A percentile compares a stretch with the other conserved stretches of the same genome.
phyloP scores from a whole-genome alignment of 1,139 yeast genomes.

The Suhomyces yuchorum region DNA sequence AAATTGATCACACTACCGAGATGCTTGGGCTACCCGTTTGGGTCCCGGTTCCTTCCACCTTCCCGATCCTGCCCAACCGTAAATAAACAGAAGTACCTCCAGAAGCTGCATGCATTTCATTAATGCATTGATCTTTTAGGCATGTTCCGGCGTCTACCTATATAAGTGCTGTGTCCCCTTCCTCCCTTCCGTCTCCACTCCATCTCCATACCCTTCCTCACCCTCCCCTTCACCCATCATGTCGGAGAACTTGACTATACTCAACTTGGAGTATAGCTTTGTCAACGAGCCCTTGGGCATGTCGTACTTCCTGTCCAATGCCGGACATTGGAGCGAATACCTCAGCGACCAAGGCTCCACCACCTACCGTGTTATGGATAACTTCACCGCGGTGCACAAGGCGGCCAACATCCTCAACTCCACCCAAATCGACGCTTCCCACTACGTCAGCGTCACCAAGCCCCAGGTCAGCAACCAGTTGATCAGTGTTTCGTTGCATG shows the following conservation, averaged over 20 bases:
- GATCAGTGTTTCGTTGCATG: conserved; percentile 37
- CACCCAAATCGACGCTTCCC: conserved; percentile 6
- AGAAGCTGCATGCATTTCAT: conserved; percentile 2
- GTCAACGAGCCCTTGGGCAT: conserved; percentile 31
- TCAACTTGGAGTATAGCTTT: conserved; percentile 43
- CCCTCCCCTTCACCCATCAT: conserved; percentile 4
- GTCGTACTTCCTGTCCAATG: conserved; percentile 32
- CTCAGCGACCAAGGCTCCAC: conserved; percentile 13
- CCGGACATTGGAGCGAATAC: conserved; percentile 36
- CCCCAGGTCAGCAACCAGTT: conserved; percentile 34
- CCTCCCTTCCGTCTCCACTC: too few species aligned
- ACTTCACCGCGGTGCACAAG: conserved; percentile 25
- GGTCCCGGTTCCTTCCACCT: conserved; percentile 1
- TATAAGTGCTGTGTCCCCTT: neutral
- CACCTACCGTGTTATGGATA: conserved; percentile 30
- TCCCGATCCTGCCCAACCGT: conserved; percentile 8
- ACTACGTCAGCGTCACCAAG: conserved; percentile 28
- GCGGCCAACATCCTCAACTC: conserved; percentile 21
- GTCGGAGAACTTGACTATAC: conserved; percentile 23
- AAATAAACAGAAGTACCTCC: conserved; percentile 9
- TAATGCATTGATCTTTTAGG: conserved; percentile 5
- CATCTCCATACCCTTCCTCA: neutral
- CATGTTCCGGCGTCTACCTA: conserved; percentile 4
- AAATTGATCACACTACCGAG: conserved; percentile 9
- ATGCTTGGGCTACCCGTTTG: conserved; percentile 2